Base-by-base conservation (phyloP, 2,329 filamentous ascomycete species). In the Aspergillus latus region DNA sequence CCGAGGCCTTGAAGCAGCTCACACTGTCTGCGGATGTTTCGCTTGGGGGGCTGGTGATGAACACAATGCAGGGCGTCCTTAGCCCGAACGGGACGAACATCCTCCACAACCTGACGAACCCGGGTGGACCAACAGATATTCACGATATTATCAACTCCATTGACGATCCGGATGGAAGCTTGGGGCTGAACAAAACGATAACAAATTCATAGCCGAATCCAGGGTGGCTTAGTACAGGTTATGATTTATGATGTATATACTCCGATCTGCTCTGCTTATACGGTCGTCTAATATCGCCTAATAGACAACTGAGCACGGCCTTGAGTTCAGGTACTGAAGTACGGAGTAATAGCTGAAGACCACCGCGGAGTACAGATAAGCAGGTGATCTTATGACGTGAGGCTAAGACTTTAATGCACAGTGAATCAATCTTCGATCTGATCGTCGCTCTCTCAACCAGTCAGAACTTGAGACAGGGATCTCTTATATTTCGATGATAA, bases 1-100 rank as follows among this genome's bases (percentile, higher is more conserved):
- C 69, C 4, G 50, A 69, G 0, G 67, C 67, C 7, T 71, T 74
- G 68, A 63, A 62, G 21, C 55, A 67, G 5, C 64, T 73, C 1
- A 60, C 66, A 4, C 61, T 74, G 21, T 65, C 62, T 1, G 70
- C 70, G 1, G 52, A 68, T 11, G 63, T 73, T 5, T 58, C 64
- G 10, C 49, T 74, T 8, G 62, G 59, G 10, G 59, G 57, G 10
- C 58, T 69, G 6, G 26, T 73, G 8, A 64, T 62, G 43, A 73
- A 73, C 49, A 72, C 70, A 0, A 50, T 72, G n/a, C 63, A 64
- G 11, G 62, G 54, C 3, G 43, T 67, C 7, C 40, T 68, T 15
- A 49, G 56, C 16, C 54, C 43, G 6, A 61, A 63, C 9, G 59
- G 59, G 28, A 58, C 54, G 3, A 60, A 58, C 37, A 59, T 61